phyloP scores from a whole-genome alignment of 1,284 basidiomycete genomes.

The Apiotrichum domesticum region DNA sequence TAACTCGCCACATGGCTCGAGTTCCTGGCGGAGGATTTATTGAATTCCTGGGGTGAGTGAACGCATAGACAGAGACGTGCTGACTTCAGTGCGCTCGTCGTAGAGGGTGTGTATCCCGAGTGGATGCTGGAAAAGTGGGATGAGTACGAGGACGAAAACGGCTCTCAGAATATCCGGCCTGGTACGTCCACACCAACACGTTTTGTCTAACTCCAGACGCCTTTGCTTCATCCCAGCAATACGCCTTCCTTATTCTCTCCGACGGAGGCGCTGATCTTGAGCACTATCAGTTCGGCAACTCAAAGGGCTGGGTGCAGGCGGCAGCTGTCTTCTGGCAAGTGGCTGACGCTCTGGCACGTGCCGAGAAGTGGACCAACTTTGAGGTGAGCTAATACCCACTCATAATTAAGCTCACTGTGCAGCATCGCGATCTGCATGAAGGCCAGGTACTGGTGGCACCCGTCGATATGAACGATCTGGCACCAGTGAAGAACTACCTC shows the following conservation, averaged over 20 bases:
- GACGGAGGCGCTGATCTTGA: slow-evolving; percentile 89
- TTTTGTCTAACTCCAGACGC: slow-evolving; percentile 52
- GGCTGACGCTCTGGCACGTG: slow-evolving; percentile 63
- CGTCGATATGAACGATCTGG: slow-evolving; percentile 2
- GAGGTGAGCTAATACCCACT: slow-evolving; percentile 58
- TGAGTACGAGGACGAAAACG: slow-evolving; percentile 61
- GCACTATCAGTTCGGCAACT: slow-evolving; percentile 58
- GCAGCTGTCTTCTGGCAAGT: slow-evolving; percentile 88
- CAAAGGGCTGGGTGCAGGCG: slow-evolving; percentile 74
- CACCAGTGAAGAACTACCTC: slow-evolving; percentile 20
- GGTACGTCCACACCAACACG: slow-evolving; percentile 50
- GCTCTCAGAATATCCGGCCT: slow-evolving; percentile 79
- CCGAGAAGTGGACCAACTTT: slow-evolving; percentile 71
- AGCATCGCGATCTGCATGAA: slow-evolving; percentile 97
- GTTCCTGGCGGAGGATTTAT: slow-evolving; percentile 66
- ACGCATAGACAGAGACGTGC: not conserved
- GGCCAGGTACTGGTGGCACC: slow-evolving; percentile 83
- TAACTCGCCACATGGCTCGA: slow-evolving; percentile 70
- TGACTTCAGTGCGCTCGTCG: slow-evolving; percentile 61
- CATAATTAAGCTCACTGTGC: slow-evolving; percentile 10
- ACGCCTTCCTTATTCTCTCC: slow-evolving; percentile 79
- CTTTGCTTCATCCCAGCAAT: slow-evolving; percentile 68
- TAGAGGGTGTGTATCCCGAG: slow-evolving; percentile 75
- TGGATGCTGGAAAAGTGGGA: slow-evolving; percentile 79
- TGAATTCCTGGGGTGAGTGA: slow-evolving; percentile 58